Evolutionary conservation across 345 rosid genomes (phyloP).

Genomic region (Atalantia buxifolia): DNA sequence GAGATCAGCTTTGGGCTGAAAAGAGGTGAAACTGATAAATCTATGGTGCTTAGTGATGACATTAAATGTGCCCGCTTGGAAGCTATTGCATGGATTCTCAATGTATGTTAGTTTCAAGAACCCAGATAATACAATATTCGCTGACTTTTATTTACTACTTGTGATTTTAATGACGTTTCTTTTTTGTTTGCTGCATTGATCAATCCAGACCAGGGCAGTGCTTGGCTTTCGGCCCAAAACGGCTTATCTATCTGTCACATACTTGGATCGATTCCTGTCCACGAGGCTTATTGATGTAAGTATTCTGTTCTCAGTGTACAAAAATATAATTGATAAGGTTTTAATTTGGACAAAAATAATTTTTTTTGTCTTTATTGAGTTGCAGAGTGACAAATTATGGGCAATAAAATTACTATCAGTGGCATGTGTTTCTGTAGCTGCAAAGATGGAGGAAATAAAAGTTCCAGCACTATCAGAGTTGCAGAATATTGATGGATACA

Average conservation of each 20-base stretch:
- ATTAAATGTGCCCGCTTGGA: constrained; percentile 39
- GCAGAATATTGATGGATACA: constrained; percentile 27
- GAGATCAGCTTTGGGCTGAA: constrained; percentile 35
- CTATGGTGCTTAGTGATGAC: constrained; percentile 23
- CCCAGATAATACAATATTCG: neutral
- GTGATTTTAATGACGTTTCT: neutral
- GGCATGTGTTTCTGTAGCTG: constrained; percentile 67
- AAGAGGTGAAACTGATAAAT: constrained; percentile 10
- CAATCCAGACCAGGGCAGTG: constrained; percentile 37
- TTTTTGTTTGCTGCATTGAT: constrained; percentile 5
- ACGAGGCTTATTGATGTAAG: constrained; percentile 41
- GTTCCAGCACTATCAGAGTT: constrained; percentile 44
- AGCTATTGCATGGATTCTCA: constrained; percentile 53
- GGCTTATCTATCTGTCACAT: constrained; percentile 45
- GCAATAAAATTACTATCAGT: constrained; percentile 44
- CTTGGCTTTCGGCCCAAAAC: constrained; percentile 49
- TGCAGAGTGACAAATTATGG: constrained; percentile 47
- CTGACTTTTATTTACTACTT: neutral
- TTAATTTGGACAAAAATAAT: neutral
- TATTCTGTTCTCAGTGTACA: neutral
- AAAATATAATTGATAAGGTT: neutral
- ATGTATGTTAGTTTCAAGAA: constrained; percentile 26
- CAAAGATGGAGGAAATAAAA: constrained; percentile 56
- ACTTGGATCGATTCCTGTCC: constrained; percentile 57
- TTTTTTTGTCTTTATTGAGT: neutral